phyloP scores from a whole-genome alignment of 306 rosid genomes.

The Alnus rubra region DNA sequence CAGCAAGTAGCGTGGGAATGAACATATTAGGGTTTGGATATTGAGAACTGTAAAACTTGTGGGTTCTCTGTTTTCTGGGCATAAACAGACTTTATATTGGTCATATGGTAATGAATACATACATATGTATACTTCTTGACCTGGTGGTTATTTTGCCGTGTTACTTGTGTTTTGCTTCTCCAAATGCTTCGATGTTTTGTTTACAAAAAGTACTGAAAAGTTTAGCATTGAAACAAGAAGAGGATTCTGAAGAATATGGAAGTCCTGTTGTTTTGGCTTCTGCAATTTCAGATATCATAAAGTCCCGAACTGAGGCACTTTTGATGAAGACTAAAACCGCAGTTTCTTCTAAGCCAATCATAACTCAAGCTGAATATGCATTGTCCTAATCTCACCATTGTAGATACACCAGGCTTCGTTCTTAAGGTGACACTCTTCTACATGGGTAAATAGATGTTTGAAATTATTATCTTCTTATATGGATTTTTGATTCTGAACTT shows the following conservation, averaged over 20 bases:
- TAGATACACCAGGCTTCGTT: constrained; percentile 97
- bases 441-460: not conserved
- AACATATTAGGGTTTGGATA: too few species aligned
- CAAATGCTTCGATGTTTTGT: not conserved
- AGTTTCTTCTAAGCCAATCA: constrained; percentile 90
- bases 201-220: not conserved
- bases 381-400: constrained; percentile 90
- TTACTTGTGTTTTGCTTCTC: not conserved
- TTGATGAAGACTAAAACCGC: constrained; percentile 76
- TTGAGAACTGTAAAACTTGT: not conserved
- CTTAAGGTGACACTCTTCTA: constrained; percentile 62
- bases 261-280: constrained; percentile 72
- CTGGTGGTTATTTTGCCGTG: not conserved
- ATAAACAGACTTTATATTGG: not conserved
- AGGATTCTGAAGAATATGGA: constrained; percentile 94
- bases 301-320: constrained; percentile 74
- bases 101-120: not conserved
- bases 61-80: not conserved
- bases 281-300: constrained; percentile 78
- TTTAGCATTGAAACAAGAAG: constrained; percentile 59
- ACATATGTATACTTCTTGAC: not conserved
- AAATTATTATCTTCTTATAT: constrained; percentile 5
- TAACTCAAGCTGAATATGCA: constrained; percentile 95
- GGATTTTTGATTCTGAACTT: not conserved
- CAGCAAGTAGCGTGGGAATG: not conserved